Evolutionary conservation across 441 rosid species (phyloP).

Genomic region (Populus tomentosa): DNA sequence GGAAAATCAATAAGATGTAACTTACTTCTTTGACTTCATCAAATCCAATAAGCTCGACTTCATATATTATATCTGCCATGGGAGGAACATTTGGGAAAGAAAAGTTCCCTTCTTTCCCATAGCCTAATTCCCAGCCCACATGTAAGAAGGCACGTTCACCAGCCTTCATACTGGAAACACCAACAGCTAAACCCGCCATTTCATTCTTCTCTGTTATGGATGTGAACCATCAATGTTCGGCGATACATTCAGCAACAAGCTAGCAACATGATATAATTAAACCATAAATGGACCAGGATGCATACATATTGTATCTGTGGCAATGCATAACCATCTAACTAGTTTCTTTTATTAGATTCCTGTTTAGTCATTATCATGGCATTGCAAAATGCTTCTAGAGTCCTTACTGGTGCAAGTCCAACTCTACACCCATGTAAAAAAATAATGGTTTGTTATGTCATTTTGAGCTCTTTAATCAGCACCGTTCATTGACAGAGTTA

Average conservation of each 20-base stretch:
- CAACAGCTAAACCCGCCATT: slow-evolving; percentile 87
- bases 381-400: background rate
- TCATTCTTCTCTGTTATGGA: slow-evolving; percentile 70
- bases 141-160: slow-evolving; percentile 80
- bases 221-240: slow-evolving; percentile 7
- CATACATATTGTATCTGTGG: background rate
- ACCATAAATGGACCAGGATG: background rate
- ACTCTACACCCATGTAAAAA: background rate
- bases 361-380: background rate
- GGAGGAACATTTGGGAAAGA: slow-evolving; percentile 97
- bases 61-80: slow-evolving; percentile 79
- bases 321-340: background rate
- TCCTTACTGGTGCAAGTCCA: background rate
- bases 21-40: slow-evolving; percentile 93
- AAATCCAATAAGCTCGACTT: slow-evolving; percentile 88
- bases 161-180: slow-evolving; percentile 79
- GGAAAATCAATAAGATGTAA: slow-evolving; percentile 8
- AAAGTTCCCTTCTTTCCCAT: slow-evolving; percentile 90
- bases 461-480: background rate
- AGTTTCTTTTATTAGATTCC: slow-evolving; percentile 1
- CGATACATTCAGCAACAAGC: slow-evolving; percentile 6
- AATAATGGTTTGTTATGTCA: background rate
- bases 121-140: slow-evolving; percentile 89
- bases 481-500: background rate
- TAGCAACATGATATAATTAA: background rate